Percentiles rank a stretch among this genome's conserved stretches.
Evolutionary conservation across 129 eudicot species (phyloP).

Genomic region (Saposhnikovia divaricata): DNA sequence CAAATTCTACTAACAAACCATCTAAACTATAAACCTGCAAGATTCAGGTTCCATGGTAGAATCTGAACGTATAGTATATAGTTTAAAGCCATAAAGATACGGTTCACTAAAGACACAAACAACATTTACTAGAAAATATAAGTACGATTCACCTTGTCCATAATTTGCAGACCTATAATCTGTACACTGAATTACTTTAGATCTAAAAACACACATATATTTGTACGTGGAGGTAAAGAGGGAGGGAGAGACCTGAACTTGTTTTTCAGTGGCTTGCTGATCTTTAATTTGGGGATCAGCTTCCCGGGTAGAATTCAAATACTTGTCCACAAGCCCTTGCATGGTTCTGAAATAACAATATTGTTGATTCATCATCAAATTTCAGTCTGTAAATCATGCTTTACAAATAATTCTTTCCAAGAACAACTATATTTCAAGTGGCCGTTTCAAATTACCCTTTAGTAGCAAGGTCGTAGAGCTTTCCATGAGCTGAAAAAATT

Average conservation of each 20-base stretch:
- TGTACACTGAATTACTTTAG: background rate
- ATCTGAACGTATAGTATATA: background rate
- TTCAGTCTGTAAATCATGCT: background rate
- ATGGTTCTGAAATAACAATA: conserved; percentile 44
- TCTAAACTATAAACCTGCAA: background rate
- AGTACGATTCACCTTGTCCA: background rate
- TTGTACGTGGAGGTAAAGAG: background rate
- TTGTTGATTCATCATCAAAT: background rate
- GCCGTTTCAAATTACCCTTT: conserved; percentile 41
- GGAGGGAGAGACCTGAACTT: conserved; percentile 32
- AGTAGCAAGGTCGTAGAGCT: conserved; percentile 85
- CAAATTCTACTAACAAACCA: background rate
- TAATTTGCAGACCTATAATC: background rate
- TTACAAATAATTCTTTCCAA: background rate
- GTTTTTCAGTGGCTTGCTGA: conserved; percentile 38
- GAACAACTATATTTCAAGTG: background rate
- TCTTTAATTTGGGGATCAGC: conserved; percentile 20
- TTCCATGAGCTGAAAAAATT: conserved; percentile 85
- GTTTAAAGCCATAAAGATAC: background rate
- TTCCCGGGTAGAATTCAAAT: conserved; percentile 42
- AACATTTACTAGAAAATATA: no score
- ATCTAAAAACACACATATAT: background rate
- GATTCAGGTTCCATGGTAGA: background rate
- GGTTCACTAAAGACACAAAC: background rate
- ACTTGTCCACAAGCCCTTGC: conserved; percentile 77